phyloP scores from a whole-genome alignment of 257 asterid genomes.

The Ophiorrhiza pumila region DNA sequence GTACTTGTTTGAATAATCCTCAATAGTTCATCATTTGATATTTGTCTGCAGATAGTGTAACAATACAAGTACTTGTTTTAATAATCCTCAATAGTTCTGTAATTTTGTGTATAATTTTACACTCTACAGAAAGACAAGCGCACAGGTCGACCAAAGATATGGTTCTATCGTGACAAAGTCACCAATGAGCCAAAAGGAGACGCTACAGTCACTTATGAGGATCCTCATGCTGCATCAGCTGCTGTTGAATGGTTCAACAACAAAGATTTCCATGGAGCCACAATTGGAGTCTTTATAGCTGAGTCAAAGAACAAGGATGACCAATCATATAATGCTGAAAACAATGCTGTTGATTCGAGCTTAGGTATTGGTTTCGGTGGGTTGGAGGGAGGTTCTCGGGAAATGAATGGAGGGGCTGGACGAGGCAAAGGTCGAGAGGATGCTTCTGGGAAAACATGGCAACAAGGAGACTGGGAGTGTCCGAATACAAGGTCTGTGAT shows the following conservation, averaged over 20 bases:
- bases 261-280: slow-evolving; percentile 88
- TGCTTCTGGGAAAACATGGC: slow-evolving; percentile 78
- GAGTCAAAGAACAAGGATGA: slow-evolving; percentile 88
- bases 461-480: slow-evolving; percentile 97
- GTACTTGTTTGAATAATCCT: background rate
- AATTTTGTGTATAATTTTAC: slow-evolving; percentile 21
- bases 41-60: background rate
- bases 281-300: slow-evolving; percentile 81
- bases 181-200: slow-evolving; percentile 97
- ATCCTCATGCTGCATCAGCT: slow-evolving; percentile 98
- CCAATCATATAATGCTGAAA: slow-evolving; percentile 21
- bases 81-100: background rate
- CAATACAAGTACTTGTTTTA: background rate
- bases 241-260: slow-evolving; percentile 98
- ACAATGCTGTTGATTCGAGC: slow-evolving; percentile 39
- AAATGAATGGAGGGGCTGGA: slow-evolving; percentile 58
- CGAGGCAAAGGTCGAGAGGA: slow-evolving; percentile 91
- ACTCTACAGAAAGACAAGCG: slow-evolving; percentile 79
- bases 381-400: slow-evolving; percentile 54
- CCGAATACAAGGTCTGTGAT: slow-evolving; percentile 99
- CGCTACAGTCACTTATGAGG: slow-evolving; percentile 97
- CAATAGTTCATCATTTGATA: background rate
- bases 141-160: slow-evolving; percentile 90
- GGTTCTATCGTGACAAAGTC: slow-evolving; percentile 87
- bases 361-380: slow-evolving; percentile 36